Conservation (phyloP, 352 stramenopile genomes). For the Phytopythium oedochilum region DNA sequence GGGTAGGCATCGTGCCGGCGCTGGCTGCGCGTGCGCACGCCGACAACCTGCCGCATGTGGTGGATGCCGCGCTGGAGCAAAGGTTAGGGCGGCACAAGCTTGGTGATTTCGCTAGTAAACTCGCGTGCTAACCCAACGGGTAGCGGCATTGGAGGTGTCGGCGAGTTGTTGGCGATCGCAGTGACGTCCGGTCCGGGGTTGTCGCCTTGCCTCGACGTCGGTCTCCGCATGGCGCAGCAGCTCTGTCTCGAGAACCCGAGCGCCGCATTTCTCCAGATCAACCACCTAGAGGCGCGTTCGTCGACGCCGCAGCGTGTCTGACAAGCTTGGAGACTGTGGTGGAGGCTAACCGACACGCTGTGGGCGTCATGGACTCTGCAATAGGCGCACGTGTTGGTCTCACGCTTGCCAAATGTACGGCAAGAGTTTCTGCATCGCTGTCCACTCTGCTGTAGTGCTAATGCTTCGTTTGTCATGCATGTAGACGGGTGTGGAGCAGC, state of each 20-base stretch:
- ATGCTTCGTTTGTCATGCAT: background rate
- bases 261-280: constrained; percentile 95
- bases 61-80: constrained; percentile 86
- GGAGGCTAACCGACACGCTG: too few species aligned
- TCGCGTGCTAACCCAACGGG: background rate
- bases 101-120: too few species aligned
- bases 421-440: background rate
- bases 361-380: background rate
- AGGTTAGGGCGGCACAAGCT: constrained; percentile 35
- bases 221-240: constrained; percentile 69
- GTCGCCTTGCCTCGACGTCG: constrained; percentile 96
- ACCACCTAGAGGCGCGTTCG: constrained; percentile 96
- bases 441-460: background rate
- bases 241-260: constrained; percentile 80
- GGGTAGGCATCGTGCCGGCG: constrained; percentile 96
- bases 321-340: too few species aligned
- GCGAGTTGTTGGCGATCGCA: constrained; percentile 92
- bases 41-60: constrained; percentile 93
- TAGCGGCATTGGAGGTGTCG: constrained; percentile 57
- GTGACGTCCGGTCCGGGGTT: constrained; percentile 96
- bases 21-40: constrained; percentile 93
- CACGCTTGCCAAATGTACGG: constrained; percentile 76
- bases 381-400: constrained; percentile 95
- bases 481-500: constrained; percentile 27
- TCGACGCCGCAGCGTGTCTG: too few species aligned